Conservation (phyloP, 2,329 filamentous ascomycete genomes). For the Epichloe sibirici region DNA sequence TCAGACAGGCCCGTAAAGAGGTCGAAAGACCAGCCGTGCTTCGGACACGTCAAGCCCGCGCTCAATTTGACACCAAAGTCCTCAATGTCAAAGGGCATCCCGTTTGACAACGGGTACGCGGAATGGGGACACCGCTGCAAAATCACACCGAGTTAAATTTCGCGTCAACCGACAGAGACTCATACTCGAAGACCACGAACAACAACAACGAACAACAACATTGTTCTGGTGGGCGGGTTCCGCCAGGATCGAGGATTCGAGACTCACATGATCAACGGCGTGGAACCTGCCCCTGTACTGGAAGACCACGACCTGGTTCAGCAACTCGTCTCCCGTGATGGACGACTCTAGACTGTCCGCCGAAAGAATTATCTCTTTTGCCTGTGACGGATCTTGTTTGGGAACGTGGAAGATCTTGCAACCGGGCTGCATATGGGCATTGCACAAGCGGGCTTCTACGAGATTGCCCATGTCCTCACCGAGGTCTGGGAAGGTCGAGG, state of each 20-base stretch:
- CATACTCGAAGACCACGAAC: too few relatives aligned
- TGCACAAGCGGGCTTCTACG: constrained; percentile 25
- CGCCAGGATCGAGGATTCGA: not conserved
- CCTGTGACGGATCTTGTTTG: constrained; percentile 24
- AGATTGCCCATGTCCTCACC: constrained; percentile 26
- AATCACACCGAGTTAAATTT: too few relatives aligned
- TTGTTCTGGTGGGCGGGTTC: not conserved
- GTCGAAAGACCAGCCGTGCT: constrained; percentile 62
- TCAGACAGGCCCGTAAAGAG: constrained; percentile 50
- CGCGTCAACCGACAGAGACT: too few relatives aligned
- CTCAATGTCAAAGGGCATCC: constrained; percentile 56
- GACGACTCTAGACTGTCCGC: constrained; percentile 7
- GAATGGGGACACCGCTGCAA: constrained; percentile 53
- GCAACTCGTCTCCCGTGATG: constrained; percentile 20
- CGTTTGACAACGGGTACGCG: constrained; percentile 51
- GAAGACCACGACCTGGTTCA: constrained; percentile 54
- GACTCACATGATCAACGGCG: constrained; percentile 53
- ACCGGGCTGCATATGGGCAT: constrained; percentile 27
- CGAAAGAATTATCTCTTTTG: constrained; percentile 18
- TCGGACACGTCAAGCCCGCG: constrained; percentile 52
- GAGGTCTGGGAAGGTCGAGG: constrained; percentile 44
- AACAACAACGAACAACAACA: not conserved
- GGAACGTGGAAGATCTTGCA: constrained; percentile 48
- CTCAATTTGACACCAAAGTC: constrained; percentile 55
- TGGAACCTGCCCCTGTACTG: constrained; percentile 51